These are phyloP conservation scores for Mortierella sp. DNA, from an alignment of 371 early-diverging fungal genomes.

Conservation along the genomic window DNA sequence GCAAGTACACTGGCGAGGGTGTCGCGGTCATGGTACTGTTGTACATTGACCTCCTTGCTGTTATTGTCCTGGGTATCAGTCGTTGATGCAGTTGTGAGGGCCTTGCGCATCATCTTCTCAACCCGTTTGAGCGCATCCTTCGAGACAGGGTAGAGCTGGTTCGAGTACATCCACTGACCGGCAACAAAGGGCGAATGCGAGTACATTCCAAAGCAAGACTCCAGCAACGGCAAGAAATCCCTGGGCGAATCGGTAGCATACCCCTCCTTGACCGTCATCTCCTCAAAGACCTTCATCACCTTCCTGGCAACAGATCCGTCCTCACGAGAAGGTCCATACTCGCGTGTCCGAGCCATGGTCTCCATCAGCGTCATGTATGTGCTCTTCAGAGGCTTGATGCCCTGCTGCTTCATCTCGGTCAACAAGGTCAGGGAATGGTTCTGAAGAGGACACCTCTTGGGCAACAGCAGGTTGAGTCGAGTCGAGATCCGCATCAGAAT, in stretches of 20 bases:
- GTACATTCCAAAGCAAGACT: conserved; percentile 48
- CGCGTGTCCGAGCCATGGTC: conserved; percentile 42
- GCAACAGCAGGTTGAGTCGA: conserved; percentile 38
- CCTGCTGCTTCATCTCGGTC: conserved; percentile 25
- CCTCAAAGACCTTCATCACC: conserved; percentile 38
- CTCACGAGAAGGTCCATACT: conserved; percentile 30
- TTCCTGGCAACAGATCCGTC: conserved; percentile 11
- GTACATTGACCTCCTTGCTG: background rate
- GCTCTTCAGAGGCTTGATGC: conserved; percentile 27
- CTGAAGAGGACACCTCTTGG: conserved; percentile 26
- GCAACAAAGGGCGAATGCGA: conserved; percentile 44
- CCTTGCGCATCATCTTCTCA: conserved; percentile 36
- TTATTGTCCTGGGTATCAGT: conserved; percentile 4
- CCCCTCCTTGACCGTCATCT: conserved; percentile 26
- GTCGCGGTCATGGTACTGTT: conserved; percentile 36
- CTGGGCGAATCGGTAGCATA: conserved; percentile 20
- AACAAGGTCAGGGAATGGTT: conserved; percentile 11
- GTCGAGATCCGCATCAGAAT: conserved; percentile 23
- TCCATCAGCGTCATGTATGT: conserved; percentile 47
- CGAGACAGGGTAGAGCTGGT: conserved; percentile 37
- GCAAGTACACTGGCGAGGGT: conserved; percentile 46
- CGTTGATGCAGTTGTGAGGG: background rate
- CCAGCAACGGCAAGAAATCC: conserved; percentile 46
- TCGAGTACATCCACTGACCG: conserved; percentile 49
- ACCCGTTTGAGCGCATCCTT: conserved; percentile 22